A percentile compares a stretch with the other conserved stretches of the same genome.
phyloP scores from a whole-genome alignment of 345 rosid species.

The Sisymbrium irio region DNA sequence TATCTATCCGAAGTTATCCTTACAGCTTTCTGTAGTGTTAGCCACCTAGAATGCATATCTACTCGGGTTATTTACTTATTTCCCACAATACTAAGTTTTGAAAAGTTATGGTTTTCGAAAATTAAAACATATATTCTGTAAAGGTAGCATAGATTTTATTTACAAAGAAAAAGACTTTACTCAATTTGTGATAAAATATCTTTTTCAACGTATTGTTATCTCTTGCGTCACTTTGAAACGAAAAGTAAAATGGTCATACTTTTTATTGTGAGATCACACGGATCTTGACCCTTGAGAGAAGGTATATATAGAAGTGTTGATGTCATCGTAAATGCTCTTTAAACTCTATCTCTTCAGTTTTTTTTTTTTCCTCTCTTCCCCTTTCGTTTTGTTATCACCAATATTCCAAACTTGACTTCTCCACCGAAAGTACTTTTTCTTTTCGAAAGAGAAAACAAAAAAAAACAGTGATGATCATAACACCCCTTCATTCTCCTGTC shows the following conservation, averaged over 20 bases:
- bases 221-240: slow-evolving; percentile 12
- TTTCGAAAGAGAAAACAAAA: not conserved
- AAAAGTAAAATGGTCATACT: slow-evolving; percentile 16
- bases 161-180: slow-evolving; percentile 3
- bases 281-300: slow-evolving; percentile 30
- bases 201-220: slow-evolving; percentile 6
- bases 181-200: slow-evolving; percentile 16
- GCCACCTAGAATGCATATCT: slow-evolving; percentile 10
- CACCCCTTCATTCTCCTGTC: slow-evolving; percentile 15
- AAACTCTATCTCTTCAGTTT: slow-evolving; percentile 18
- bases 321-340: slow-evolving; percentile 19
- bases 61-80: slow-evolving; percentile 4
- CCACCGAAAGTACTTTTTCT: slow-evolving; percentile 27
- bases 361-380: not conserved
- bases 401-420: slow-evolving; percentile 19
- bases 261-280: slow-evolving; percentile 18
- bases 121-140: not conserved
- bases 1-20: slow-evolving; percentile 2
- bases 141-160: not conserved
- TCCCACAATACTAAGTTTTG: not conserved
- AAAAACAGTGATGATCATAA: slow-evolving; percentile 21
- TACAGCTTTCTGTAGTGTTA: slow-evolving; percentile 6
- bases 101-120: not conserved
- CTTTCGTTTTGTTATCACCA: slow-evolving; percentile 19
- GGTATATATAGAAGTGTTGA: slow-evolving; percentile 30